Conservation (phyloP, 2,329 filamentous ascomycete genomes). For the Clathrospora elynae region DNA sequence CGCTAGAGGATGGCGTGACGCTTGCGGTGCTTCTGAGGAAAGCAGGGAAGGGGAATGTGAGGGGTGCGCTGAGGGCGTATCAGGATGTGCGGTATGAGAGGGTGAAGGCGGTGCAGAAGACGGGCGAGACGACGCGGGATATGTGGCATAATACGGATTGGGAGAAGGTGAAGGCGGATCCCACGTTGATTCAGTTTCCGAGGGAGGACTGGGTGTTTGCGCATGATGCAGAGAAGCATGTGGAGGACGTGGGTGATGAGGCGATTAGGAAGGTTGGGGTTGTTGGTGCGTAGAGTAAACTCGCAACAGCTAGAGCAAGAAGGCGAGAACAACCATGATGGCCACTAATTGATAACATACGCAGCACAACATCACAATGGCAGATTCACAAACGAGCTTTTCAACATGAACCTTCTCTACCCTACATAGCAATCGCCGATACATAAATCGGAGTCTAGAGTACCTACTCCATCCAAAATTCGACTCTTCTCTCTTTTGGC, state of each 20-base stretch:
- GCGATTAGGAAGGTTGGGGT: constrained; percentile 28
- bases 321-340: too few species aligned
- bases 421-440: too few species aligned
- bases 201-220: constrained; percentile 43
- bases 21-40: constrained; percentile 34
- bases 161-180: constrained; percentile 41
- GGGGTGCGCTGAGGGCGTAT: constrained; percentile 37
- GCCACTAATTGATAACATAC: too few species aligned
- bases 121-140: constrained; percentile 42
- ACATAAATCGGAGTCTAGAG: too few species aligned
- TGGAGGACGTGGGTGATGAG: constrained; percentile 38
- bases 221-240: constrained; percentile 39
- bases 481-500: too few species aligned
- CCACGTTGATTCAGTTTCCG: constrained; percentile 37
- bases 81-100: constrained; percentile 44
- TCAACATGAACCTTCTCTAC: too few species aligned
- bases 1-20: constrained; percentile 56
- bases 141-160: constrained; percentile 46
- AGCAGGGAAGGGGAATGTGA: constrained; percentile 39
- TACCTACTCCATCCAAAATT: too few species aligned
- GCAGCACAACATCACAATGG: too few species aligned
- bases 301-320: too few species aligned
- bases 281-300: constrained; percentile 2
- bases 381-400: too few species aligned
- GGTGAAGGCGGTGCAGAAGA: constrained; percentile 43